Evolutionary conservation across 2,329 filamentous ascomycete species (phyloP).

Genomic region (Alternaria consortialis): DNA sequence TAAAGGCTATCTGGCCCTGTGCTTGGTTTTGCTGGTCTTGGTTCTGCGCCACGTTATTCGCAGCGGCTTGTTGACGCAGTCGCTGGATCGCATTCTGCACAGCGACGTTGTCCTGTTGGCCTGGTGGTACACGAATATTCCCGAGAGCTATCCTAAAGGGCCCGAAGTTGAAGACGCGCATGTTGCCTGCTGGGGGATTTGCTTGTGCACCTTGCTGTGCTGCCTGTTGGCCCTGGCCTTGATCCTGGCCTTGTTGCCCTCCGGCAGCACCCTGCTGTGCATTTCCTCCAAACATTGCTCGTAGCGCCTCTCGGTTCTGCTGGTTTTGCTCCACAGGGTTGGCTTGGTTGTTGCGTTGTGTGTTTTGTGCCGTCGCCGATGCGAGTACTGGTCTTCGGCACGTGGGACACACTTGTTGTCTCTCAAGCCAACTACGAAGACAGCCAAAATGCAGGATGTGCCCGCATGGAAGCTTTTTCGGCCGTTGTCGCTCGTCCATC

Average conservation of each 20-base stretch:
- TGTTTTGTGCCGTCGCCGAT: constrained; percentile 38
- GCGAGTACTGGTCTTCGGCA: constrained; percentile 83
- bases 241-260: constrained; percentile 24
- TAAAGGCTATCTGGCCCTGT: constrained; percentile 18
- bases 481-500: constrained; percentile 82
- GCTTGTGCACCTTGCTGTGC: constrained; percentile 33
- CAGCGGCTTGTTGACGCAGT: constrained; percentile 34
- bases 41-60: constrained; percentile 36
- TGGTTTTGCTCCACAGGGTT: constrained; percentile 34
- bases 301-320: constrained; percentile 26
- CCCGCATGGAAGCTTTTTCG: constrained; percentile 95
- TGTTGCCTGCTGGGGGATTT: constrained; percentile 37
- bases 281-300: constrained; percentile 32
- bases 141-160: constrained; percentile 48
- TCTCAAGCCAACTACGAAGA: constrained; percentile 94
- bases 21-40: constrained; percentile 27
- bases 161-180: constrained; percentile 50
- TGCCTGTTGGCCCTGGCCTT: constrained; percentile 18
- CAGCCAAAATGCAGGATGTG: constrained; percentile 95
- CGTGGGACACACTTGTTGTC: constrained; percentile 96
- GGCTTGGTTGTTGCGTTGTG: constrained; percentile 37
- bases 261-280: constrained; percentile 28
- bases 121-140: constrained; percentile 43
- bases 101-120: constrained; percentile 36
- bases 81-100: constrained; percentile 36